Evolutionary conservation across 805 yeast genomes (phyloP).

Genomic region (Yueomyces sinensis): DNA sequence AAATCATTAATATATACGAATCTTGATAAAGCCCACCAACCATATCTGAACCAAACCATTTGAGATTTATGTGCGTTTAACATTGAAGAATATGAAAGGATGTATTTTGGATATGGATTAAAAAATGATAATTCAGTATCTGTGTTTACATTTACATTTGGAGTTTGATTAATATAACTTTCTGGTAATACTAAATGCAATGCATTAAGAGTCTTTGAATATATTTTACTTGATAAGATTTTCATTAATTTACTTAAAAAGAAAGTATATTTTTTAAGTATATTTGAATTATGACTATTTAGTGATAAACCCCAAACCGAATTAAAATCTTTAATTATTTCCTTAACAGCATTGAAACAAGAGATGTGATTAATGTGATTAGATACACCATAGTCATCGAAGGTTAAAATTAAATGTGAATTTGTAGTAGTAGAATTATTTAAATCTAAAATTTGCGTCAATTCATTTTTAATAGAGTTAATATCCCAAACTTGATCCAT

Average conservation of each 20-base stretch:
- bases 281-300: slow-evolving; percentile 7
- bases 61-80: slow-evolving; percentile 72
- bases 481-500: slow-evolving; percentile 56
- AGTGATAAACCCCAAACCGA: slow-evolving; percentile 3
- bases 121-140: slow-evolving; percentile 13
- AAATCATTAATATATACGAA: slow-evolving; percentile 70
- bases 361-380: slow-evolving; percentile 78
- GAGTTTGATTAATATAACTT: neutral
- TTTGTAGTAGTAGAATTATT: neutral
- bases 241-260: slow-evolving; percentile 9
- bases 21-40: slow-evolving; percentile 69
- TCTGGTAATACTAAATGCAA: neutral
- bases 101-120: slow-evolving; percentile 20
- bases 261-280: slow-evolving; percentile 14
- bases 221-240: neutral
- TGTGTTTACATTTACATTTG: neutral
- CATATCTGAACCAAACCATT: slow-evolving; percentile 90
- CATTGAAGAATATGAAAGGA: slow-evolving; percentile 54
- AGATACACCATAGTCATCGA: slow-evolving; percentile 75
- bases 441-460: slow-evolving; percentile 2
- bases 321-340: slow-evolving; percentile 1
- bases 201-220: neutral
- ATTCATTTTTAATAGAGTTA: slow-evolving; percentile 10
- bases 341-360: slow-evolving; percentile 36
- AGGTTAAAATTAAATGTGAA: slow-evolving; percentile 40